Percentiles rank a stretch among this genome's conserved stretches.
Evolutionary conservation across 768 basidiomycete species (phyloP).

Genomic region (Boletus reticuloceps): DNA sequence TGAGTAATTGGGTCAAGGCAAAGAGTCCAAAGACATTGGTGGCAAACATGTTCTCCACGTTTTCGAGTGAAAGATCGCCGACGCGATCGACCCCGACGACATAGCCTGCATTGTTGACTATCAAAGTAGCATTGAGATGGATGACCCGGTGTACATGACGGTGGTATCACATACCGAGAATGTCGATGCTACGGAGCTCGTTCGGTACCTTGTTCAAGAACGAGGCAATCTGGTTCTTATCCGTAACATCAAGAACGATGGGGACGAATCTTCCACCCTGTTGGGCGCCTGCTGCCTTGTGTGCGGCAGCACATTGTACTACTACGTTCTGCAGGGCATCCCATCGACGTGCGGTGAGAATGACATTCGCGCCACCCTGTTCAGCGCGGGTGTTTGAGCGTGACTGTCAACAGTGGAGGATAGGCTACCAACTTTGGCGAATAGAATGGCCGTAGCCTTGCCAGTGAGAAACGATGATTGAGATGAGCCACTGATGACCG

Average conservation of each 20-base stretch:
- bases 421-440: conserved; percentile 63
- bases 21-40: conserved; percentile 87
- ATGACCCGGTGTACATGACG: not conserved
- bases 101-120: conserved; percentile 83
- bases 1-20: conserved; percentile 71
- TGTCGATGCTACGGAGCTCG: conserved; percentile 71
- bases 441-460: conserved; percentile 84
- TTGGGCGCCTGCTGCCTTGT: conserved; percentile 66
- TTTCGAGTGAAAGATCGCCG: conserved; percentile 73
- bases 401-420: not conserved
- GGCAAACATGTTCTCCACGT: conserved; percentile 81
- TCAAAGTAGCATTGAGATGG: not conserved
- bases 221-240: conserved; percentile 65
- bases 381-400: not conserved
- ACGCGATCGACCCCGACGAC: conserved; percentile 87
- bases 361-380: conserved; percentile 84
- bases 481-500: not conserved
- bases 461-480: not conserved
- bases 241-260: conserved; percentile 76
- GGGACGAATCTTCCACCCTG: conserved; percentile 77
- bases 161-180: conserved; percentile 59
- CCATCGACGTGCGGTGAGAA: conserved; percentile 75
- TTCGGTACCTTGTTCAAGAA: conserved; percentile 71
- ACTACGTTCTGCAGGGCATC: conserved; percentile 73
- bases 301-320: conserved; percentile 63